Base-by-base conservation (phyloP, 345 rosid species). In the Lepidium sativum region DNA sequence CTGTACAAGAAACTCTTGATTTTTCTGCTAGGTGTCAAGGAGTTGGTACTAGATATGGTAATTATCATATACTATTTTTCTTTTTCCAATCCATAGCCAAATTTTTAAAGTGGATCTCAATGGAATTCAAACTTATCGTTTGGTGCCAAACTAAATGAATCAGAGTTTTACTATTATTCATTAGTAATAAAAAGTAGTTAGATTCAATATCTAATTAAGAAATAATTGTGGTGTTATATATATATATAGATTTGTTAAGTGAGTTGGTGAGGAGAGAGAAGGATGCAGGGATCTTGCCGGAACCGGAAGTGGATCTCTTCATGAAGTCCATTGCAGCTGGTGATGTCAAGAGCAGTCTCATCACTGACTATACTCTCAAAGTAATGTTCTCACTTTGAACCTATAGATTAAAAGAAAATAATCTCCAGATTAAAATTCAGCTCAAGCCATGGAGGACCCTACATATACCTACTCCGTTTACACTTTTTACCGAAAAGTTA, bases 1-100 rank as follows among this genome's bases (percentile, higher is more conserved):
- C 97, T 0, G 97, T 92, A 6, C 87, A 81, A 80, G 98, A 92
- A 76, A 92, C 97, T 10, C 72, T 92, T 1, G 97, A 92, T 75
- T 92, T 92, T 77, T 92, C 97, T 2, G 96, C 97, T 9, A 82
- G 96, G 47, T 92, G 99, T 61, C 96, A 80, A 70, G 99, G 99
- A 9, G 87, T 87, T 42, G 99, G 99, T 8, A 79, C 81, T 11
- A 75, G 99, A 86, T 82, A 84, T 38, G 99, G 99, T 92, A 50
- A 23, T 53, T n/a, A 34, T 32, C 54, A 23, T n/a, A n/a, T n/a
- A n/a, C n/a, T n/a, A n/a, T n/a, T n/a, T n/a, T n/a, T n/a, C n/a
- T n/a, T n/a, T n/a, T n/a, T n/a, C n/a, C n/a, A n/a, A n/a, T n/a
- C n/a, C n/a, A n/a, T n/a, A 20, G 21, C 21, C 21, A 20, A 20